Evolutionary conservation across 1,139 yeast species (phyloP), one percentile per base, ranked within the genome.

Genomic region (Pichia norvegensis): DNA sequence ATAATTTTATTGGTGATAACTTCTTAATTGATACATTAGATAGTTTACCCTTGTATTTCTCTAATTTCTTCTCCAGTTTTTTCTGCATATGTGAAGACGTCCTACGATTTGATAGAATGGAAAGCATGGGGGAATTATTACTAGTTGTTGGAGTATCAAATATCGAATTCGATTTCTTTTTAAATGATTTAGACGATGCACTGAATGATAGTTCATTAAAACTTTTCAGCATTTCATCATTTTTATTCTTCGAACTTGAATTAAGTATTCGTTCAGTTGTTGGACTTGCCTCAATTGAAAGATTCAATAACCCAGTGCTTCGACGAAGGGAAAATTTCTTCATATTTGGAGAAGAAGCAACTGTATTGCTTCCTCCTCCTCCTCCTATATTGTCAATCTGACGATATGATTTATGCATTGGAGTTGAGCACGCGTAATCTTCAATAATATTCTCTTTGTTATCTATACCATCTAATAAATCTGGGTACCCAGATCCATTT

Each of bases 261-360:
- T 54, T 46, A 7, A 51, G 46, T 8, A 51, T 41, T 11, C 54
- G 43, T 36, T 50, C 43, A 10, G 54, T 51, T 8, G 41, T 41
- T 16, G 54, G 54, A 29, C 66, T 61, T 9, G 66, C 57, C 36
- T 65, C 70, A 11, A 66, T 52, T 21, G 68, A 65, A 37, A 67
- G 49, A 39, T 67, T 67, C 43, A 67, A 47, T 10, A 67, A 49
- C 4, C 72, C 72, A 5, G 65, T 68, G 56, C 70, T 66, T 55
- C 72, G 59, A 51, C 69, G 61, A n/a, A 67, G 45, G 1, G 61
- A 55, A 1, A 57, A 60, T 36, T 59, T 59, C 37, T 59, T 44
- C 22, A 36, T 22, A 13, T 14, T 13, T 7, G 41, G 23, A n/a
- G 37, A 35, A 5, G 37, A 35, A 9, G 37, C 20, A 19, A 20